Percentiles rank a stretch among this genome's conserved stretches.
Evolutionary conservation across 495 filamentous ascomycete species (phyloP).

Genomic region (Tuber magnatum): DNA sequence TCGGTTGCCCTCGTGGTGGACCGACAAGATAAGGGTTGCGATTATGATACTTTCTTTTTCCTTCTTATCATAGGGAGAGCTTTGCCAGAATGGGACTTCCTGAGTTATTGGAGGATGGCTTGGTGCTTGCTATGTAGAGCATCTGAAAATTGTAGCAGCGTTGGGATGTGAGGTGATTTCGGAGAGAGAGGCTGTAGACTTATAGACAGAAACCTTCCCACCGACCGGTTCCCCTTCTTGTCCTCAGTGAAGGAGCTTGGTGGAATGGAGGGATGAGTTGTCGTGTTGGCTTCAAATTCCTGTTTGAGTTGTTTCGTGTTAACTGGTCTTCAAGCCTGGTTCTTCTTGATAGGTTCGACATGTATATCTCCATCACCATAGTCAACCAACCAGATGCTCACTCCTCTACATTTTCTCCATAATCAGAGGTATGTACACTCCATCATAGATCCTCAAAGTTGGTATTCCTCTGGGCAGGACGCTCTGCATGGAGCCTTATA

Average conservation of each 20-base stretch:
- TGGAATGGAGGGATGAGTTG: slow-evolving; percentile 21
- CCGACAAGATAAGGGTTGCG: slow-evolving; percentile 36
- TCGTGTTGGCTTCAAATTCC: slow-evolving; percentile 21
- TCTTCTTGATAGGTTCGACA: slow-evolving; percentile 31
- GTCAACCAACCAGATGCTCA: slow-evolving; percentile 26
- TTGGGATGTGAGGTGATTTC: no score
- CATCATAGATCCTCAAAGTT: no score
- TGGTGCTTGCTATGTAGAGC: no score
- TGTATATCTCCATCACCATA: slow-evolving; percentile 31
- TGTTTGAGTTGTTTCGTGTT: slow-evolving; percentile 28
- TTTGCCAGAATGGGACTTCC: slow-evolving; percentile 9
- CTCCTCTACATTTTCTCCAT: no score
- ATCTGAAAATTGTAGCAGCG: no score
- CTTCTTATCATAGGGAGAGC: slow-evolving; percentile 21
- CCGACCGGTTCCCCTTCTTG: neutral
- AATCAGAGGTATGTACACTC: no score
- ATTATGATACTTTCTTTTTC: no score
- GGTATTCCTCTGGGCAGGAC: no score
- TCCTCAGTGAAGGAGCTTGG: slow-evolving; percentile 24
- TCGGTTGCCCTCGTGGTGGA: slow-evolving; percentile 26
- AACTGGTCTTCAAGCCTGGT: slow-evolving; percentile 20
- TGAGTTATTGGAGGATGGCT: slow-evolving; percentile 29
- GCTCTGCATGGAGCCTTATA: no score
- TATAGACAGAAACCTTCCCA: no score
- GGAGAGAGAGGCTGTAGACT: no score